These are phyloP conservation scores for Zymoseptoria tritici DNA, from an alignment of 2,329 filamentous ascomycete genomes.

Conservation along the genomic window DNA sequence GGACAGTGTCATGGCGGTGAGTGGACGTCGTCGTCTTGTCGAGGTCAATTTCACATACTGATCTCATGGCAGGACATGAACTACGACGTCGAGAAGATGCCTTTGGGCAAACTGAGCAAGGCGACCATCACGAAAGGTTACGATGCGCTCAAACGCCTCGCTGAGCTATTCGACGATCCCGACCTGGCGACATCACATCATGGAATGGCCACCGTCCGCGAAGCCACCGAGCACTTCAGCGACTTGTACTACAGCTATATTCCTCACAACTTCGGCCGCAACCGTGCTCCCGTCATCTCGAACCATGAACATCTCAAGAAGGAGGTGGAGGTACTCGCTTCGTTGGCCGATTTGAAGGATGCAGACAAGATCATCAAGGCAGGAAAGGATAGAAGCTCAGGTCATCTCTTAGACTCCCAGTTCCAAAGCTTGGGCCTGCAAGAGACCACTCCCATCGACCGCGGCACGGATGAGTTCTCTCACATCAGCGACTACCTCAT, in stretches of 20 bases:
- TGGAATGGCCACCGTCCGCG: constrained; percentile 8
- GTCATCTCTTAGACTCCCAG: constrained; percentile 64
- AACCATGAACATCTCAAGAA: constrained; percentile 57
- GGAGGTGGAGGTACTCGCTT: too few relatives aligned
- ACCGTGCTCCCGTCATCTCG: constrained; percentile 61
- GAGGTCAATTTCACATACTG: neutral
- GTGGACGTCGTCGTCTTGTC: too few relatives aligned
- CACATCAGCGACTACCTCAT: constrained; percentile 60
- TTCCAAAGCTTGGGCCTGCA: constrained; percentile 64
- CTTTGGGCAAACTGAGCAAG: constrained; percentile 77
- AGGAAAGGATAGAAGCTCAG: constrained; percentile 36
- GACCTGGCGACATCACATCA: constrained; percentile 40
- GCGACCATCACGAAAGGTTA: constrained; percentile 68
- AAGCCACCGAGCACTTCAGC: constrained; percentile 56
- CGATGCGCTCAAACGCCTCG: constrained; percentile 58
- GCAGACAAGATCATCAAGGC: constrained; percentile 69
- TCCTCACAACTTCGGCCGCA: constrained; percentile 71
- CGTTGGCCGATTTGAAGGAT: too few relatives aligned
- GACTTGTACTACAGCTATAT: constrained; percentile 77
- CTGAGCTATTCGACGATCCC: constrained; percentile 55
- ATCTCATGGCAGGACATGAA: constrained; percentile 55
- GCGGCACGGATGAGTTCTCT: constrained; percentile 53
- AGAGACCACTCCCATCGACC: constrained; percentile 66
- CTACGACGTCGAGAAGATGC: constrained; percentile 69
- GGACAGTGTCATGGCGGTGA: constrained; percentile 39